phyloP scores from a whole-genome alignment of 2,329 filamentous ascomycete genomes.

The Aspergillus sp. region DNA sequence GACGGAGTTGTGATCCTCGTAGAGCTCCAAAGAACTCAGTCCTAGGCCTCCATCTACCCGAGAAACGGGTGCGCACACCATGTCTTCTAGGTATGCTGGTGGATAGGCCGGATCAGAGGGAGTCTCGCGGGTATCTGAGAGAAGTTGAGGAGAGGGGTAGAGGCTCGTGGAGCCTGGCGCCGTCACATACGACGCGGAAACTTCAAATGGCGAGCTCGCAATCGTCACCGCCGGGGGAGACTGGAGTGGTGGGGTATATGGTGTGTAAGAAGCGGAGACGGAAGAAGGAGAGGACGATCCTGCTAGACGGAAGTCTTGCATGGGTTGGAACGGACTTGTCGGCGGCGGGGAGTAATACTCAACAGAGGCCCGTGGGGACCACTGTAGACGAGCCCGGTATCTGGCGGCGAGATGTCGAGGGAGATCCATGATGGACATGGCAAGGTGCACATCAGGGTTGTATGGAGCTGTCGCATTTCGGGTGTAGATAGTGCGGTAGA shows the following conservation, averaged over 20 bases:
- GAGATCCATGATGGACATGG: slow-evolving; percentile 68
- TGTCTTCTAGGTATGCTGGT: slow-evolving; percentile 37
- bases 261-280: slow-evolving; percentile 36
- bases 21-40: slow-evolving; percentile 30
- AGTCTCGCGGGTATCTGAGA: slow-evolving; percentile 35
- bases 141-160: slow-evolving; percentile 38
- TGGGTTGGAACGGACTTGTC: slow-evolving; percentile 34
- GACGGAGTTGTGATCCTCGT: slow-evolving; percentile 32
- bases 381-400: slow-evolving; percentile 70
- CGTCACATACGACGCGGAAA: slow-evolving; percentile 33
- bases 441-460: slow-evolving; percentile 60
- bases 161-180: slow-evolving; percentile 35
- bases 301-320: slow-evolving; percentile 31
- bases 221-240: slow-evolving; percentile 40
- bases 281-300: slow-evolving; percentile 41
- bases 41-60: slow-evolving; percentile 27
- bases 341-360: slow-evolving; percentile 39
- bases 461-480: slow-evolving; percentile 62
- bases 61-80: slow-evolving; percentile 30
- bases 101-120: slow-evolving; percentile 38
- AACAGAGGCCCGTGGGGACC: slow-evolving; percentile 45
- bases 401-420: slow-evolving; percentile 68
- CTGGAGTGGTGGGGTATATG: slow-evolving; percentile 44
- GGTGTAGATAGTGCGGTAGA: slow-evolving; percentile 71
- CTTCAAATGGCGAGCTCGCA: slow-evolving; percentile 38